These are phyloP conservation scores for Rhodotorula sp. DNA, from an alignment of 1,284 basidiomycete genomes.

Conservation along the genomic window DNA sequence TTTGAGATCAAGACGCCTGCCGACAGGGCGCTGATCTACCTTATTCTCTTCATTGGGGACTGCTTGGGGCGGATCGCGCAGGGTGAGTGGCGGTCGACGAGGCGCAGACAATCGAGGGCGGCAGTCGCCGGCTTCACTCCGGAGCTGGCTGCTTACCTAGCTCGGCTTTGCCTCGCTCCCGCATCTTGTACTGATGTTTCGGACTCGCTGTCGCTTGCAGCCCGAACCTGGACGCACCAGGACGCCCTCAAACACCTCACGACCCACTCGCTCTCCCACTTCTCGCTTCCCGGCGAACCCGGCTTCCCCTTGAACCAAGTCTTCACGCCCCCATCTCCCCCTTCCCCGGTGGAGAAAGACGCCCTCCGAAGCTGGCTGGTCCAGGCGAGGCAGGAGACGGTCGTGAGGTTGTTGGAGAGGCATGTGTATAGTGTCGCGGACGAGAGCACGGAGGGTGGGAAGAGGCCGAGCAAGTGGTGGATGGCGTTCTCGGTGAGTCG, in stretches of 20 bases:
- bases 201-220: background rate
- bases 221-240: slow-evolving; percentile 48
- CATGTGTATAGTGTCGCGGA: slow-evolving; percentile 67
- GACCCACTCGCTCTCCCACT: slow-evolving; percentile 87
- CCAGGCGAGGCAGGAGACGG: slow-evolving; percentile 89
- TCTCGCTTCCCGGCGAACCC: slow-evolving; percentile 92
- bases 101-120: too few relatives aligned
- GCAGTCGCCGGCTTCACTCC: slow-evolving; percentile 43
- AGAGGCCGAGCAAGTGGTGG: slow-evolving; percentile 99
- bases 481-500: slow-evolving; percentile 82
- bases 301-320: slow-evolving; percentile 91
- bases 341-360: slow-evolving; percentile 74
- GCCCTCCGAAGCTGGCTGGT: slow-evolving; percentile 85
- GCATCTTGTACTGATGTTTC: slow-evolving; percentile 42
- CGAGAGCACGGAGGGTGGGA: slow-evolving; percentile 60
- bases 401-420: slow-evolving; percentile 73
- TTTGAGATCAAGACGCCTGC: slow-evolving; percentile 98
- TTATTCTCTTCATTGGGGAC: slow-evolving; percentile 97
- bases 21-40: slow-evolving; percentile 92
- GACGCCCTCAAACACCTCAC: slow-evolving; percentile 87
- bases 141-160: slow-evolving; percentile 20
- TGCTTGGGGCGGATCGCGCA: slow-evolving; percentile 84
- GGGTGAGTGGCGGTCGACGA: slow-evolving; percentile 3
- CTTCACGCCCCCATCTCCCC: slow-evolving; percentile 69
- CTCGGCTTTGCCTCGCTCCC: slow-evolving; percentile 42